phyloP scores from a whole-genome alignment of 805 yeast genomes.

The Wickerhamomyces sydowiorum region DNA sequence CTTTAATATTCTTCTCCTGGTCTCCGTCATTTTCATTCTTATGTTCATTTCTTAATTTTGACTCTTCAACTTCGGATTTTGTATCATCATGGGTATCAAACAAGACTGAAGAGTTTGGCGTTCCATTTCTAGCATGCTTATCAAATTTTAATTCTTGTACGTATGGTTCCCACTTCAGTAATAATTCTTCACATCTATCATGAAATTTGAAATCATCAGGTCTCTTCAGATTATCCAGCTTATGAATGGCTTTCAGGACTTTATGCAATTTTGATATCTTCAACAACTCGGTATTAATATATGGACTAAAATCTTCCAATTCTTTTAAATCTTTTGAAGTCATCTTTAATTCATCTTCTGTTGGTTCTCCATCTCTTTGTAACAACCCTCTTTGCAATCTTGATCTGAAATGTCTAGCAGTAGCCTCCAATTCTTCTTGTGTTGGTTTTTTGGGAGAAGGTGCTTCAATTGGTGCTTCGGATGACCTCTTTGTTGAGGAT shows the following conservation, averaged over 20 bases:
- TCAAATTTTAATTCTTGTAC: constrained; percentile 33
- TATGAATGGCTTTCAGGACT: constrained; percentile 42
- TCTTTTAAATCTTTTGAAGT: constrained; percentile 29
- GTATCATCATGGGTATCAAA: no score
- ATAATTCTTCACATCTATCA: constrained; percentile 34
- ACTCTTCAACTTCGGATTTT: no score
- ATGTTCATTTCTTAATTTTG: no score
- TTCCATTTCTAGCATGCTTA: no score
- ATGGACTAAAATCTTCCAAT: constrained; percentile 33
- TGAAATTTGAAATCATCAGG: constrained; percentile 41
- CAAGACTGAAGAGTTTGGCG: constrained; percentile 13
- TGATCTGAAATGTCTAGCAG: constrained; percentile 30
- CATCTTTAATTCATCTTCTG: constrained; percentile 29
- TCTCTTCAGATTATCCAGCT: constrained; percentile 33
- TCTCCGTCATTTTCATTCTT: no score
- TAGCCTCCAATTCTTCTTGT: background rate
- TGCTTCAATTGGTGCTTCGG: no score
- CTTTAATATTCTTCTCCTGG: no score
- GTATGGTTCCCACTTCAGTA: constrained; percentile 34
- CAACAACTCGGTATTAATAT: constrained; percentile 33
- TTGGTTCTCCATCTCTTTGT: constrained; percentile 35
- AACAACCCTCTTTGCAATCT: constrained; percentile 43
- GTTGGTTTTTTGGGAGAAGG: background rate
- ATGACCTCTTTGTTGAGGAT: background rate
- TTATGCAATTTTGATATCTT: constrained; percentile 44